These are phyloP conservation scores for Nepenthes gracilis DNA, from an alignment of 148 eudicot species.

Conservation along the genomic window DNA sequence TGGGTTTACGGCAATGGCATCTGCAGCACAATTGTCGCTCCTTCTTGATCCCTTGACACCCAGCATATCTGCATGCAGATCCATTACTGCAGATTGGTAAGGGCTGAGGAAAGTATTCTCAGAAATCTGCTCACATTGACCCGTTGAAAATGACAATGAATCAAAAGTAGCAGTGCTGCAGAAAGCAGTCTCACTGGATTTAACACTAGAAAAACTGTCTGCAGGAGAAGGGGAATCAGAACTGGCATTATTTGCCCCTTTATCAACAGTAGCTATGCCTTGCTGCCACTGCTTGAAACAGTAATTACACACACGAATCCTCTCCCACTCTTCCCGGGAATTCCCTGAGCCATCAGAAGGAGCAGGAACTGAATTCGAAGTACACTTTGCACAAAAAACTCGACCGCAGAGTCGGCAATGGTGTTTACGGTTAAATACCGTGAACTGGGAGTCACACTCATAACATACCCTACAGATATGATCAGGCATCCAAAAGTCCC, in stretches of 20 bases:
- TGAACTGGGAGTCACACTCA: constrained; percentile 82
- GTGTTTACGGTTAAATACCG: constrained; percentile 77
- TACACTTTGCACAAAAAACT: constrained; percentile 85
- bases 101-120: constrained; percentile 40
- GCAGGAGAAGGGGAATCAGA: constrained; percentile 34
- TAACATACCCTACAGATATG: constrained; percentile 89
- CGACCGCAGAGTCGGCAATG: constrained; percentile 94
- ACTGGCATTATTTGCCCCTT: constrained; percentile 25
- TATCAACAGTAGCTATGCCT: constrained; percentile 31
- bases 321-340: constrained; percentile 46
- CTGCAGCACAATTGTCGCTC: constrained; percentile 20
- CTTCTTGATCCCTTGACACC: constrained; percentile 27
- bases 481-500: constrained; percentile 99
- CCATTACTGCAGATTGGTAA: constrained; percentile 47
- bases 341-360: constrained; percentile 20
- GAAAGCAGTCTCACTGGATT: constrained; percentile 48
- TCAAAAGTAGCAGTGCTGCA: constrained; percentile 47
- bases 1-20: constrained; percentile 23
- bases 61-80: constrained; percentile 25
- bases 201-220: constrained; percentile 44
- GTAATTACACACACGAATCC: constrained; percentile 76
- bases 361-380: constrained; percentile 68
- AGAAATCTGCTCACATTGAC: constrained; percentile 24
- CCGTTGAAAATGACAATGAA: constrained; percentile 47
- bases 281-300: constrained; percentile 86